Evolutionary conservation across 2,329 filamentous ascomycete genomes (phyloP).

Genomic region (Tolypocladium pustulatum): DNA sequence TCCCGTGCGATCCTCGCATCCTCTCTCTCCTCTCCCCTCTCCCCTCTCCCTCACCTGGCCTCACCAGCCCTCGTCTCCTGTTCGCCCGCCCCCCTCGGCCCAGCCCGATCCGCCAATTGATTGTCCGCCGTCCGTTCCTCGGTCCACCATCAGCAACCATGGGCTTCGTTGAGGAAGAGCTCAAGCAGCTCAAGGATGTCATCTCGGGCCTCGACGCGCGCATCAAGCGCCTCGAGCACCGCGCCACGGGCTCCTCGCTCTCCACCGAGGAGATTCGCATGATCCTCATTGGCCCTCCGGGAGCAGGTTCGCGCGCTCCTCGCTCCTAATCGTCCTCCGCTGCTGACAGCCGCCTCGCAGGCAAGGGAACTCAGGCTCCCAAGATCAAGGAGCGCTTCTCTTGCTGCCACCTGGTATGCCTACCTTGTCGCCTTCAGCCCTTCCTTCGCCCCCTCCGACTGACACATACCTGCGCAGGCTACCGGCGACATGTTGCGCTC

Average conservation of each 20-base stretch:
- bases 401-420: slow-evolving; percentile 89
- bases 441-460: not conserved
- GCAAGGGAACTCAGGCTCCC: slow-evolving; percentile 97
- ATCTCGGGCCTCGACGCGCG: slow-evolving; percentile 76
- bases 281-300: slow-evolving; percentile 95
- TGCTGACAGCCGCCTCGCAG: slow-evolving; percentile 33
- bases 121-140: not conserved
- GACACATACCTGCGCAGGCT: slow-evolving; percentile 45
- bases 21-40: slow-evolving; percentile 4
- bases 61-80: not conserved
- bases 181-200: slow-evolving; percentile 75
- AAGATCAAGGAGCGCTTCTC: slow-evolving; percentile 97
- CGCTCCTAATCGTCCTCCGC: not conserved
- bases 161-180: slow-evolving; percentile 79
- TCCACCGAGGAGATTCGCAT: slow-evolving; percentile 69
- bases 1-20: not conserved
- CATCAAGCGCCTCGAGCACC: slow-evolving; percentile 74
- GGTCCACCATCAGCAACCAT: slow-evolving; percentile 43
- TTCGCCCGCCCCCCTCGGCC: not conserved
- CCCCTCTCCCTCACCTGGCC: not conserved
- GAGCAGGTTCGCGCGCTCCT: slow-evolving; percentile 61
- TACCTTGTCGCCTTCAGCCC: not conserved
- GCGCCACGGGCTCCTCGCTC: slow-evolving; percentile 45
- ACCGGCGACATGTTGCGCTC: slow-evolving; percentile 99
- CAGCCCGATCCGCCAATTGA: not conserved